Evolutionary conservation across 768 basidiomycete genomes (phyloP).

Genomic region (Lactarius vividus): DNA sequence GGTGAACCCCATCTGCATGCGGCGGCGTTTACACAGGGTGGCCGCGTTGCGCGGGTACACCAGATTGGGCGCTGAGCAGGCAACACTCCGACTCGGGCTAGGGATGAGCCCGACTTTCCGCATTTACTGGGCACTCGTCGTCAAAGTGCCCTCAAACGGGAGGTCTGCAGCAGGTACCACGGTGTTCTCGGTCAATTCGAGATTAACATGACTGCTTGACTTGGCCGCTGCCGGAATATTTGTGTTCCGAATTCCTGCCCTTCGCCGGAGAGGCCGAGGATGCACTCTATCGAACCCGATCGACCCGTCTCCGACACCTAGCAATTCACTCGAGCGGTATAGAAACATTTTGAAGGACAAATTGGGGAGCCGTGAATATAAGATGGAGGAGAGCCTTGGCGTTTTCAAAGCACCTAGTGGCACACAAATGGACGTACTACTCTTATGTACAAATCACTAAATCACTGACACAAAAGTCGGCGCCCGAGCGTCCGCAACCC

Average conservation of each 20-base stretch:
- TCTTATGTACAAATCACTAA: neutral
- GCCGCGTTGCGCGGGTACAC: neutral
- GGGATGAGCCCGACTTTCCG: neutral
- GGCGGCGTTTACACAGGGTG: constrained; percentile 5
- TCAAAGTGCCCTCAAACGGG: neutral
- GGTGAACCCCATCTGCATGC: neutral
- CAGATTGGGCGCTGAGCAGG: neutral
- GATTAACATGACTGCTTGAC: neutral
- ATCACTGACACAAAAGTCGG: neutral
- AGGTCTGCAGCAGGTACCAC: neutral
- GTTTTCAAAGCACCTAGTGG: neutral
- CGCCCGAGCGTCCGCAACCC: neutral
- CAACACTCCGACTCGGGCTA: no score
- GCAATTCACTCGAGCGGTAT: neutral
- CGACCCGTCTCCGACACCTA: neutral
- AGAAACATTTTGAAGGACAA: neutral
- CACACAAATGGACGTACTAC: neutral
- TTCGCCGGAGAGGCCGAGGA: neutral
- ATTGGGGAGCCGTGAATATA: constrained; percentile 8
- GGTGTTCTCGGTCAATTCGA: neutral
- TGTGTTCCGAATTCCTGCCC: neutral
- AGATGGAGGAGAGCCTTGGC: neutral
- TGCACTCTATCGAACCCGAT: neutral
- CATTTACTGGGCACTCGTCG: neutral
- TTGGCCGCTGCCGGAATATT: neutral